Percentiles rank a stretch among this genome's conserved stretches.
These are phyloP conservation scores for Neurospora sp. DNA, from an alignment of 495 filamentous ascomycete species.

Conservation along the genomic window DNA sequence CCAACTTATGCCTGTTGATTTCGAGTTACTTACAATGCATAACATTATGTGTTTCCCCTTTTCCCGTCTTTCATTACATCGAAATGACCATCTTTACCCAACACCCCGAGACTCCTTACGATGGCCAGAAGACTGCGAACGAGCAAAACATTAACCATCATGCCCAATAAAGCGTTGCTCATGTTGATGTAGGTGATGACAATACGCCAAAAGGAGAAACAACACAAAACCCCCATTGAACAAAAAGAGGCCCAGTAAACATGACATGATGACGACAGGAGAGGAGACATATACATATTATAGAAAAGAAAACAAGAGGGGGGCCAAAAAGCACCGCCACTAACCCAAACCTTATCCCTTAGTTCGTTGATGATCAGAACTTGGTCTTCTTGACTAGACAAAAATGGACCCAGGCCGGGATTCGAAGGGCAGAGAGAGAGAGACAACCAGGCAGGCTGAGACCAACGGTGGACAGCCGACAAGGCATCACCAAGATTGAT, in stretches of 20 bases:
- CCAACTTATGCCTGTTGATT: background rate
- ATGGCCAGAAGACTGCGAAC: background rate
- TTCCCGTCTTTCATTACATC: background rate
- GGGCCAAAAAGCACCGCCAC: background rate
- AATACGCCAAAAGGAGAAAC: background rate
- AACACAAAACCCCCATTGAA: background rate
- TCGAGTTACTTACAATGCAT: background rate
- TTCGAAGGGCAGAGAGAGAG: background rate
- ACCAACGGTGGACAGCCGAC: background rate
- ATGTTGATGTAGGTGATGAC: background rate
- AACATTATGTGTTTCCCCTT: background rate
- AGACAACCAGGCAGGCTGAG: background rate
- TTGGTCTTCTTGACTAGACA: background rate
- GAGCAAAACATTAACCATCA: background rate
- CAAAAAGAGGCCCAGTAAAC: background rate
- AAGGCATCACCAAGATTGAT: background rate
- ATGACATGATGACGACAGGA: background rate
- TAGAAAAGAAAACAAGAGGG: background rate
- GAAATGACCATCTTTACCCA: background rate
- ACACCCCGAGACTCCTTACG: background rate
- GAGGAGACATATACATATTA: background rate
- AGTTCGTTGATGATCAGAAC: background rate
- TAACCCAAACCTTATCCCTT: background rate
- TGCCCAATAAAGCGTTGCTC: background rate
- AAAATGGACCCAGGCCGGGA: background rate